Evolutionary conservation across 371 early-diverging fungal species (phyloP).

Genomic region (Dichotomocladium elegans): DNA sequence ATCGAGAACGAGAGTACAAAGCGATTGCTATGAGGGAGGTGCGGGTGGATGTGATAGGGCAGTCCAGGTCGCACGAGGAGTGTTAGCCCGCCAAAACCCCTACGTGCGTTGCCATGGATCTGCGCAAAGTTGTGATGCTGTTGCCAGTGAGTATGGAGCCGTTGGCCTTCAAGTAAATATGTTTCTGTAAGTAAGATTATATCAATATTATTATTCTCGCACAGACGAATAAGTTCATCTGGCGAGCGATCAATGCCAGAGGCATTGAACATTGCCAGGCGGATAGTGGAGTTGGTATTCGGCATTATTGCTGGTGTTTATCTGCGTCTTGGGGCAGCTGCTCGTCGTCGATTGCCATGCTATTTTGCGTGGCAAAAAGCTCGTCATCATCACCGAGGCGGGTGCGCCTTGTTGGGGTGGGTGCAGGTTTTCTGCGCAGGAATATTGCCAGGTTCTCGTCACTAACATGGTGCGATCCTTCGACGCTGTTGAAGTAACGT

Average conservation of each 20-base stretch:
- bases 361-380: neutral
- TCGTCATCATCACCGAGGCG: neutral
- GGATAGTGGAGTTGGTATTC: neutral
- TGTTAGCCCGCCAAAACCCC: neutral
- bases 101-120: neutral
- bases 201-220: neutral
- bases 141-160: neutral
- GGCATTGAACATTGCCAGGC: neutral
- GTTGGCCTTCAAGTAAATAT: neutral
- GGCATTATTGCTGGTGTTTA: neutral
- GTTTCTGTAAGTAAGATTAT: neutral
- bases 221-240: neutral
- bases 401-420: neutral
- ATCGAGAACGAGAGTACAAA: neutral
- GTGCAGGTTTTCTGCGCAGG: neutral
- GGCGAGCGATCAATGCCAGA: neutral
- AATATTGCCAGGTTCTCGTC: neutral
- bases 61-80: neutral
- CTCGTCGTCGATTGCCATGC: neutral
- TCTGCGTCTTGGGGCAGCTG: too few species aligned
- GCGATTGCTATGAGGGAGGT: neutral
- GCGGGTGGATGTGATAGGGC: neutral
- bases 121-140: slow-evolving; percentile 2
- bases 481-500: neutral
- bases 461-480: neutral